Evolutionary conservation across 176 grass and related monocot species (phyloP), one percentile per base, ranked within the genome.

Genomic region (Oryza glaberrima): DNA sequence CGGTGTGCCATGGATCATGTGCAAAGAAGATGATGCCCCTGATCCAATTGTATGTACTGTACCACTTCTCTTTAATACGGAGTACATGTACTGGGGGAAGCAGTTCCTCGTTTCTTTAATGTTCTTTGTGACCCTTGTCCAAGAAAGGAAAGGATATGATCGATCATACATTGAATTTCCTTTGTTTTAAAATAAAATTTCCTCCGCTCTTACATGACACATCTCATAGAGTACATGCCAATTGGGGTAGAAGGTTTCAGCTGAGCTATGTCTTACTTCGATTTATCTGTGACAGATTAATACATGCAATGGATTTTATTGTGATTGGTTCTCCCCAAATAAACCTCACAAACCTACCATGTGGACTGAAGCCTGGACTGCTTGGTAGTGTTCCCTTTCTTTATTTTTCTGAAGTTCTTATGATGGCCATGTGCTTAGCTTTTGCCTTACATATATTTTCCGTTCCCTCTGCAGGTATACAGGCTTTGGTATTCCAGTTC

Each of bases 291-390:
- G 72, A 60, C 84, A 99, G 96, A 96, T 99, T 60, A 85, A 99
- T 71, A 99, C 91, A 10, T 99, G 96, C 88, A 99, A 99, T 73
- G 96, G 90, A 56, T 99, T 96, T 91, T 99, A 99, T 17, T 99
- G 93, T 81, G 93, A 99, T 63, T 90, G 88, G 77, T 99, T 99
- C 61, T 89, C 90, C 67, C 96, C 96, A 11, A 99, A 96, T 79
- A 92, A 94, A 70, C 90, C 78, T 72, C 77, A 99, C 78, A 99
- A 99, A 47, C 96, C 96, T 72, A 99, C 79, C 22, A 99, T 99
- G 91, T 99, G 96, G 96, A 99, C 96, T 23, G 96, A 99, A 79
- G 88, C 86, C 77, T 99, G 96, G 96, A 99, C 96, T 82, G 85
- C 91, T 60, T 99, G 96, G 96, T 98, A 95, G 81, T 81, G 91